Conservation (phyloP, 495 filamentous ascomycete genomes). For the Penicillium flavigenum region DNA sequence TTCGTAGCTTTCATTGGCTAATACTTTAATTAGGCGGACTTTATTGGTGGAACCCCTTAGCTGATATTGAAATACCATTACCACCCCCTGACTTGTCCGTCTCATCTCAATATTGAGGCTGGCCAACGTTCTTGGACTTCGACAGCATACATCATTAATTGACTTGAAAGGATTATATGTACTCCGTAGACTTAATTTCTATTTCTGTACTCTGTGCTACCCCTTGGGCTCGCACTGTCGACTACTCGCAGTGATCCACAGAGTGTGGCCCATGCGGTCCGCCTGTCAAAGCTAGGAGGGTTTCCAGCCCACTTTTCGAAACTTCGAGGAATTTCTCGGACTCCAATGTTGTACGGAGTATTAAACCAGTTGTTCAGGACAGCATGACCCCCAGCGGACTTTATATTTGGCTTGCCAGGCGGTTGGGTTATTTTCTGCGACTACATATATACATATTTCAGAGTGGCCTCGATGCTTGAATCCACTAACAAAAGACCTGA, state of each 20-base stretch:
- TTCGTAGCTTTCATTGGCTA: not conserved
- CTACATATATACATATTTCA: not conserved
- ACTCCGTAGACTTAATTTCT: not conserved
- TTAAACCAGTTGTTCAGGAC: not conserved
- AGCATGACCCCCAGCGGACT: not conserved
- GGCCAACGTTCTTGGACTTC: conserved; percentile 1
- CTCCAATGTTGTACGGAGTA: not conserved
- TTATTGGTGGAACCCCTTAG: not conserved
- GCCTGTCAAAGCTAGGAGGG: not conserved
- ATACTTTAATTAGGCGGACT: not conserved
- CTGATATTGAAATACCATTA: not conserved
- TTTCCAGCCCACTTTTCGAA: not conserved
- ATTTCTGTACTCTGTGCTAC: not conserved
- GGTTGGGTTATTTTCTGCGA: not conserved
- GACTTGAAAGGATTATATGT: not conserved
- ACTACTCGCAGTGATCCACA: not conserved
- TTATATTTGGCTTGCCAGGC: not conserved
- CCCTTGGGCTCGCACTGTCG: not conserved
- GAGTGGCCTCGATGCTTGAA: not conserved
- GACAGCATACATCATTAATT: not conserved
- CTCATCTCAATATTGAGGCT: conserved; percentile 3
- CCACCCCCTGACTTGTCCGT: conserved; percentile 5
- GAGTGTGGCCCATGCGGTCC: conserved; percentile 13
- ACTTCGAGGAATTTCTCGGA: not conserved
- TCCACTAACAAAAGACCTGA: not conserved